Base-by-base conservation (phyloP, 2,329 filamentous ascomycete species). In the Paecilomyces variotii region DNA sequence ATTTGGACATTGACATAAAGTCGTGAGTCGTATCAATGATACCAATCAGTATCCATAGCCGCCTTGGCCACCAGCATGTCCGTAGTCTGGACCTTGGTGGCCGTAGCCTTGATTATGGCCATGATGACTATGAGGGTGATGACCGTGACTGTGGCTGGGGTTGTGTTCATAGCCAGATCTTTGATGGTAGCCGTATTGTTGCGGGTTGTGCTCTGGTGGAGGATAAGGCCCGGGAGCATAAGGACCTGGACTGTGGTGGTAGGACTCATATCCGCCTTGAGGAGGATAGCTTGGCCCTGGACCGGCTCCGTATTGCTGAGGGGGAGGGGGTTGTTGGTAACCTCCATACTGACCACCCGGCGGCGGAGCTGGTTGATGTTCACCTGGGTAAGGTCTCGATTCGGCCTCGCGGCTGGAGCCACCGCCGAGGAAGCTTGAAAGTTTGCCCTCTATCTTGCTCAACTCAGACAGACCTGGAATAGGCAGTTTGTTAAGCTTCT, bases 401-500 rank as follows among this genome's bases (percentile, higher is more conserved):
- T 45, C 39, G 9, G n/a, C 14, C n/a, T 45, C 39, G n/a, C 39
- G 39, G n/a, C 39, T 24, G 39, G n/a, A 19, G n/a, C 39, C 39
- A 45, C 39, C 39, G 6, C 39, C 39, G 4, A 45, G 39, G 39
- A 45, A 45, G 39, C n/a, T 45, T 0, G 39, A 45, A 14, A 45
- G 19, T 24, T 45, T 45, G 5, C 39, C 39, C n/a, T 45, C 14
- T 45, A 61, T 53, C n/a, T 74, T 76, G 54, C 66, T 66, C 25
- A 76, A 45, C 11, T 72, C 73, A 4, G 72, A 74, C 35, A 75
- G 69, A 6, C 74, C 74, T 1, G 71, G 71, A 52, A 74, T 74
- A 26, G 70, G 70, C 9, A 74, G 65, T 39, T 63, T 67, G 39
- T 67, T 68, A n/a, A 74, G 59, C 45, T 70, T 65, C 24, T 68